These are phyloP conservation scores for Colletotrichum lindemuthianum DNA, from an alignment of 2,329 filamentous ascomycete genomes.

Conservation along the genomic window DNA sequence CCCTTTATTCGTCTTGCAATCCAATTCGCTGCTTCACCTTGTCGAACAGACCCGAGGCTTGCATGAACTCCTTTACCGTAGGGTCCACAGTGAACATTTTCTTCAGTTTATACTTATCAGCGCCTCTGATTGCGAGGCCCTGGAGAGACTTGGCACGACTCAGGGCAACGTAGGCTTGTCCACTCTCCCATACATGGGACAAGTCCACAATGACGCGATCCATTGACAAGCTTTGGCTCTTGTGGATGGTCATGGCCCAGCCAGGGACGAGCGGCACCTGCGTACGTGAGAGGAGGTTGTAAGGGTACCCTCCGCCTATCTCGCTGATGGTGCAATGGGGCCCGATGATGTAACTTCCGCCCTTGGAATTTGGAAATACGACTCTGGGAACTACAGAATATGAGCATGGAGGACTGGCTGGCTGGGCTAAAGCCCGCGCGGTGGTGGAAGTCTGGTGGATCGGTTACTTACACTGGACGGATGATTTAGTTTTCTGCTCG, in stretches of 20 bases:
- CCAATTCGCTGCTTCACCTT: too few relatives aligned
- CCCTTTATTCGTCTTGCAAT: too few relatives aligned
- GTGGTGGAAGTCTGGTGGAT: background rate
- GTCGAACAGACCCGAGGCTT: too few relatives aligned
- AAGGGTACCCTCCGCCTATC: constrained; percentile 56
- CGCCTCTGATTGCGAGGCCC: constrained; percentile 56
- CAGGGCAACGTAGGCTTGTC: constrained; percentile 72
- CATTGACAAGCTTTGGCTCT: constrained; percentile 71
- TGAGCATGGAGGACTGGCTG: background rate
- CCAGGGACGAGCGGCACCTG: constrained; percentile 69
- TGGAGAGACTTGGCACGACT: constrained; percentile 62
- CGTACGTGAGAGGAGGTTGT: constrained; percentile 62
- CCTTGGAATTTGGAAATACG: constrained; percentile 57
- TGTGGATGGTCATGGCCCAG: constrained; percentile 73
- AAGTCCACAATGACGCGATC: constrained; percentile 67
- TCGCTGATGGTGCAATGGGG: constrained; percentile 61
- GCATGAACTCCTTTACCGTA: constrained; percentile 4
- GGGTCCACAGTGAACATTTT: background rate
- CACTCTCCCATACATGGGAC: constrained; percentile 60
- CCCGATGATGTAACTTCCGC: constrained; percentile 54
- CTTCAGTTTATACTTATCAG: background rate
- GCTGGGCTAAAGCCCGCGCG: background rate
- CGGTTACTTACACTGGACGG: background rate
- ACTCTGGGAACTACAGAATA: constrained; percentile 45
- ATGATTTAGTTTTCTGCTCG: constrained; percentile 30